Base-by-base conservation (phyloP, 1,139 yeast genomes). In the Yamadazyma buinensis region DNA sequence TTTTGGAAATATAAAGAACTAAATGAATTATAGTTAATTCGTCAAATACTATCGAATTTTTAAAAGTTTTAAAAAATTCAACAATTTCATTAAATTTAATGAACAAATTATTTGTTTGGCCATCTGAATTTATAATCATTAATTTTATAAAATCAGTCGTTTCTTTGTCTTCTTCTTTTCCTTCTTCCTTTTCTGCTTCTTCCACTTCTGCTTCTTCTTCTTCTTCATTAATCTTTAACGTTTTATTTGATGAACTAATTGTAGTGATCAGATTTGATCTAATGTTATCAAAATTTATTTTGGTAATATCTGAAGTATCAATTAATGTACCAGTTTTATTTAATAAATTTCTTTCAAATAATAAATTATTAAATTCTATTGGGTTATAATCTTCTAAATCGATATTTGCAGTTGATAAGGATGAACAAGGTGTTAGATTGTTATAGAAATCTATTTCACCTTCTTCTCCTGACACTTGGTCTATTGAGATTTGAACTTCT, bases 391-490 rank as follows among this genome's bases (percentile, higher is more conserved):
- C 39, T 11, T 33, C 32, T 2, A 17, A 21, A 23, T 14, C 15
- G 8, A 15, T 25, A 26, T 40, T 23, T 21, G 36, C 23, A 6
- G 49, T 46, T 2, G 14, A 13, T 7, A 31, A 36, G 15, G 54
- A 49, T 2, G 54, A 48, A 33, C 56, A 51, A 1, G 56, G 56
- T 14, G 47, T 40, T 18, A 51, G 34, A 24, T 29, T 29, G 7
- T 22, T n/a, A 20, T 20, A 20, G 7, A 7, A 10, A 20, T 20
- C n/a, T n/a, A n/a, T n/a, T n/a, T n/a, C n/a, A n/a, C n/a, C n/a
- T n/a, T n/a, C n/a, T n/a, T n/a, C n/a, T n/a, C n/a, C n/a, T n/a
- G n/a, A n/a, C n/a, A n/a, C n/a, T n/a, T n/a, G n/a, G n/a, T n/a
- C n/a, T n/a, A n/a, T n/a, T n/a, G n/a, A n/a, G n/a, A n/a, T n/a